These are phyloP conservation scores for Cryptococcus depauperatus DNA, from an alignment of 1,284 basidiomycete species.

Conservation along the genomic window DNA sequence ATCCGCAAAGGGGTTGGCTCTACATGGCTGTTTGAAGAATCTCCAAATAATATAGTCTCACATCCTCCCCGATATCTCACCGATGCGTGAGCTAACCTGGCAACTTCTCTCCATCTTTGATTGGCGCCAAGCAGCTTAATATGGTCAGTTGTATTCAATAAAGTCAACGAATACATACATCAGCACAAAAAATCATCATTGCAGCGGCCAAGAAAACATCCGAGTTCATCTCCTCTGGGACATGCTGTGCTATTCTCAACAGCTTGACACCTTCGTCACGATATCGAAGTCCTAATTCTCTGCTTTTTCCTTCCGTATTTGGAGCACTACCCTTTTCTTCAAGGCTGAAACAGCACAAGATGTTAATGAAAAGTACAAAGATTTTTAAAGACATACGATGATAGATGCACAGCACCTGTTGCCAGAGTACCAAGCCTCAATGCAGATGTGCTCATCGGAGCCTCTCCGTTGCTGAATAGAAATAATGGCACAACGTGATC, in stretches of 20 bases:
- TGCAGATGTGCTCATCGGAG: conserved; percentile 24
- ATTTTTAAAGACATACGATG: conserved; percentile 13
- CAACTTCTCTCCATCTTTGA: conserved; percentile 28
- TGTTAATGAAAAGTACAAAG: not conserved
- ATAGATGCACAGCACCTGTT: conserved; percentile 29
- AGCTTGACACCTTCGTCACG: conserved; percentile 20
- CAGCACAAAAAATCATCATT: conserved; percentile 23
- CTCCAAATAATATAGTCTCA: conserved; percentile 22
- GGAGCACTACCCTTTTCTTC: conserved; percentile 8
- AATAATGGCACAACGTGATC: conserved; percentile 33
- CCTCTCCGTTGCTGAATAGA: conserved; percentile 25
- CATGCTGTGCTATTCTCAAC: conserved; percentile 20
- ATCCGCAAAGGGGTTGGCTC: conserved; percentile 9
- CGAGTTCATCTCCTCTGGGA: conserved; percentile 20
- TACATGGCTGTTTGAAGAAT: not conserved
- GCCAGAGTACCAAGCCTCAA: conserved; percentile 29
- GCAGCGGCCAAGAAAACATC: conserved; percentile 29
- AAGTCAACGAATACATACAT: conserved; percentile 14
- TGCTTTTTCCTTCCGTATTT: conserved; percentile 10
- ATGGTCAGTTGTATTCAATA: not conserved
- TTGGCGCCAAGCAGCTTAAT: conserved; percentile 27
- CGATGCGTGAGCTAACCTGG: conserved; percentile 20
- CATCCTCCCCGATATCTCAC: conserved; percentile 29
- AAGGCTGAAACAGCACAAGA: conserved; percentile 10
- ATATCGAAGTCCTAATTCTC: conserved; percentile 19